Evolutionary conservation across 495 filamentous ascomycete genomes (phyloP).

Genomic region (Filosporella fistucella): DNA sequence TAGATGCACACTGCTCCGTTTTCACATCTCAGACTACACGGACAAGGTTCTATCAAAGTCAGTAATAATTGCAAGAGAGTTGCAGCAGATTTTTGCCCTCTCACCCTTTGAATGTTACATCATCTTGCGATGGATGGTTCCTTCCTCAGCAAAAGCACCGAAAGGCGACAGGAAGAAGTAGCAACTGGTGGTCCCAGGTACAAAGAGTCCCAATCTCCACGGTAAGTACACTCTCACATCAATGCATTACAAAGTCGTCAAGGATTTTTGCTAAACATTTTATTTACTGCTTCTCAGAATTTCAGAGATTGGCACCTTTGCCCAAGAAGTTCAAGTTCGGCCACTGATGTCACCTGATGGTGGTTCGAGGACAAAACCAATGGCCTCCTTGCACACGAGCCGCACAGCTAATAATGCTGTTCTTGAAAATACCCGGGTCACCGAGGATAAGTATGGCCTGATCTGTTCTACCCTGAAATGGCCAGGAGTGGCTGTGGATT

Average conservation of each 20-base stretch:
- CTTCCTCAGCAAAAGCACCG: not conserved
- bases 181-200: not conserved
- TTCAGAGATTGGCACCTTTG: not conserved
- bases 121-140: not conserved
- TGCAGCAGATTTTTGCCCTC: not conserved
- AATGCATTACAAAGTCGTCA: not conserved
- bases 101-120: not conserved
- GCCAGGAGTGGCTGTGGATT: not conserved
- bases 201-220: not conserved
- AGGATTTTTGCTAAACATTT: not conserved
- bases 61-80: not conserved
- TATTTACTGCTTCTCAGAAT: not conserved
- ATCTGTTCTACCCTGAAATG: not conserved
- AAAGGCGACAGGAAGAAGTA: not conserved
- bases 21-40: not conserved
- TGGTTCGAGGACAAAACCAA: not conserved
- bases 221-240: not conserved
- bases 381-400: not conserved
- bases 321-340: not conserved
- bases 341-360: not conserved
- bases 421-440: not conserved
- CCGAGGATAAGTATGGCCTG: not conserved
- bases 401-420: not conserved
- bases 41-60: not conserved
- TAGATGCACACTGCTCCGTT: not conserved